Evolutionary conservation across 2,329 filamentous ascomycete species (phyloP).

Genomic region (Penicillium nordicum): DNA sequence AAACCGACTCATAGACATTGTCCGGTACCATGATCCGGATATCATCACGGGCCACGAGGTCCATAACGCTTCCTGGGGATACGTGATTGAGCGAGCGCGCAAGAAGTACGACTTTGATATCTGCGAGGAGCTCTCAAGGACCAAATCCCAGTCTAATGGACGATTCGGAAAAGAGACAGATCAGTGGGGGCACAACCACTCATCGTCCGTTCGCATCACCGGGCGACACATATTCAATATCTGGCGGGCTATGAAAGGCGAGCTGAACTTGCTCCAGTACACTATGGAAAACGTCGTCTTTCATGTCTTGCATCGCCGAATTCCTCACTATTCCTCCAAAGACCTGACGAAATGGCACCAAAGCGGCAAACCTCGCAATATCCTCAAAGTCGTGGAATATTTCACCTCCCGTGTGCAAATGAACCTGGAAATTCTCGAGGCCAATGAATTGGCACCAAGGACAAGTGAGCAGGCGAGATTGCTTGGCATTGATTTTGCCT

Average conservation of each 20-base stretch:
- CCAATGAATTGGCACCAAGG: constrained; percentile 80
- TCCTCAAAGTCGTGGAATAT: constrained; percentile 73
- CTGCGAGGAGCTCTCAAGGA: constrained; percentile 85
- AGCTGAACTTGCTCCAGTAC: constrained; percentile 87
- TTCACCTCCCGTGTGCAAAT: constrained; percentile 72
- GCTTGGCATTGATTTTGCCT: constrained; percentile 93
- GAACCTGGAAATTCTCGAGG: constrained; percentile 85
- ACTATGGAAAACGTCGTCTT: constrained; percentile 95
- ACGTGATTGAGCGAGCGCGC: constrained; percentile 83
- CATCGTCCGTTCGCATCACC: constrained; percentile 86
- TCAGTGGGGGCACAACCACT: constrained; percentile 90
- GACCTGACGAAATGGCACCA: constrained; percentile 80
- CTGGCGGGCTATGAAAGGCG: constrained; percentile 92
- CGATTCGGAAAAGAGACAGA: constrained; percentile 83
- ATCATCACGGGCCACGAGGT: constrained; percentile 94
- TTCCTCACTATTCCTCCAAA: constrained; percentile 80
- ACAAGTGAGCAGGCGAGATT: constrained; percentile 93
- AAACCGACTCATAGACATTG: constrained; percentile 80
- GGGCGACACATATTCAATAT: constrained; percentile 96
- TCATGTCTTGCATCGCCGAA: constrained; percentile 79
- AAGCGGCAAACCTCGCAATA: constrained; percentile 63
- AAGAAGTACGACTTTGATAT: constrained; percentile 85
- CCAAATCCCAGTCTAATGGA: constrained; percentile 78
- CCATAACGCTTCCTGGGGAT: constrained; percentile 91
- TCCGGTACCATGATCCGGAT: constrained; percentile 80